Evolutionary conservation across 371 early-diverging fungal species (phyloP), one percentile per base, ranked within the genome.

Genomic region (Mucor racemosus): DNA sequence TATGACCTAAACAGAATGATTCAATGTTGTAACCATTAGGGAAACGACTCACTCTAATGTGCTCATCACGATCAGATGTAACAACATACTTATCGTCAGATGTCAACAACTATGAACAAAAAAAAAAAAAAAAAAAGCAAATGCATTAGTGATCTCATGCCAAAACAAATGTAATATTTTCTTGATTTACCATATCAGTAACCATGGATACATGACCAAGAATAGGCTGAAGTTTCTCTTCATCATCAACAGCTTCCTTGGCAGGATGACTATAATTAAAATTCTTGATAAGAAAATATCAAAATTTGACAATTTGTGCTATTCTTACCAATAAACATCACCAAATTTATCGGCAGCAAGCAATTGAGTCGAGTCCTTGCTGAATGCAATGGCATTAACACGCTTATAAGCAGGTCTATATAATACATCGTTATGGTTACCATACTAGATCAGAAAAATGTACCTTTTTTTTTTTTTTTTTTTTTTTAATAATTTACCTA

Each of bases 51-150:
- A 97, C 88, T 21, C 99, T 89, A 64, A 99, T 89, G 74, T 99
- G 96, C 66, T 98, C 97, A 80, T 99, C 99, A 44, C 99, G 93
- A 78, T 99, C 99, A 64, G 94, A 88, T 8, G 98, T 94, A 54
- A 97, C 76, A 19, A 97, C 72, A 46, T 81, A 88, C 68, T 85
- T 88, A 69, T 89, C 85, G 64, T 87, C 82, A 5, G 77, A 58
- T 48, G 85, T 79, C 55, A 90, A 71, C 3, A 75, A 69, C 87
- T n/a, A n/a, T n/a, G n/a, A n/a, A n/a, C n/a, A n/a, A n/a, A n/a
- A n/a, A n/a, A n/a, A n/a, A n/a, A n/a, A n/a, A n/a, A n/a, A n/a
- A n/a, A n/a, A n/a, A n/a, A n/a, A n/a, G n/a, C 26, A 26, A 26
- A 26, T 26, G 26, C 26, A 26, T 26, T 26, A 26, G 26, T 26